Evolutionary conservation across 306 rosid species (phyloP), one percentile per base, ranked within the genome.

Genomic region (Prunus salicina): DNA sequence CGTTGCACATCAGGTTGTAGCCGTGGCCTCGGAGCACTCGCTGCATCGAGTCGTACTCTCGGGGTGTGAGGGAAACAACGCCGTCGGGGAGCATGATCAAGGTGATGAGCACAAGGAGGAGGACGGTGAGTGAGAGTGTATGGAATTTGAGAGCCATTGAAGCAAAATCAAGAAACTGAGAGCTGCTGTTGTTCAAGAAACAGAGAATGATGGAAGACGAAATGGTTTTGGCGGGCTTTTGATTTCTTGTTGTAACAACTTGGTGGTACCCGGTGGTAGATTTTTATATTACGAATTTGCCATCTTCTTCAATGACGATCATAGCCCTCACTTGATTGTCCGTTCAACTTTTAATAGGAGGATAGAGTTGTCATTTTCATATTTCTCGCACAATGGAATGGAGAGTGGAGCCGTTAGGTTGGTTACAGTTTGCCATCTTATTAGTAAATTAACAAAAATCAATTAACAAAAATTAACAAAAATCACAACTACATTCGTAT

Each of bases 1-100:
- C 90, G 78, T 88, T 88, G 86, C 89, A 84, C 83, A 91, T 78
- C 69, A 91, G 93, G 57, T 75, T 53, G 89, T 85, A 91, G 8
- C 96, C 91, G 30, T 82, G 72, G n/a, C 64, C 73, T 25, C 96
- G 67, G 76, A 91, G 80, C 38, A 73, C 79, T 72, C 64, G 53
- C 8, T 85, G 82, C 91, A 87, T 88, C 32, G 85, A 76, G 8
- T 87, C 87, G 12, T 82, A 79, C 62, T 91, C 93, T 7, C 80
- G 15, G 61, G 25, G 16, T 0, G 87, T 83, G 58, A 87, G 62
- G 82, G 80, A 53, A 1, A 3, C 66, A 1, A 72, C 71, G 66
- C 68, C 64, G 67, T 30, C 53, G 0, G 45, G 45, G 49, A 18
- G 24, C 16, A 11, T 14, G 58, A 77, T 12, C 64, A 61, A 25